Evolutionary conservation across 2,329 filamentous ascomycete genomes (phyloP).

Genomic region (Diplodia sapinea): DNA sequence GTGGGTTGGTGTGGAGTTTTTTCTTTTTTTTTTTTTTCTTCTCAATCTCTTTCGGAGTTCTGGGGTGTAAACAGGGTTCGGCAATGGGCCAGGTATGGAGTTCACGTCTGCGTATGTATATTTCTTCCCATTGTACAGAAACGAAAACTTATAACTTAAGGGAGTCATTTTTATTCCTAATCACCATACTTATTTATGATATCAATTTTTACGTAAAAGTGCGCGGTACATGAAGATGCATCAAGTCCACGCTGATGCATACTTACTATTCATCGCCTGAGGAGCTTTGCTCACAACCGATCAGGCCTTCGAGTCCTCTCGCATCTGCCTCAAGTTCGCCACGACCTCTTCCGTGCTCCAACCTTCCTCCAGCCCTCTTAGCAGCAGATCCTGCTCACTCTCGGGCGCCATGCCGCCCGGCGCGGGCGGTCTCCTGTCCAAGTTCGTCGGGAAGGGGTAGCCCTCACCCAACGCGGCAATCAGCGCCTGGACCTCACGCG

Average conservation of each 20-base stretch:
- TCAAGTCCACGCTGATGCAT: too few species aligned
- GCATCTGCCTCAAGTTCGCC: conserved; percentile 49
- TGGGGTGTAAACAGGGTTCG: not conserved
- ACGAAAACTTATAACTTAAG: not conserved
- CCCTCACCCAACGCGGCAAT: conserved; percentile 61
- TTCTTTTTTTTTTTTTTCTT: too few species aligned
- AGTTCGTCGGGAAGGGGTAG: conserved; percentile 67
- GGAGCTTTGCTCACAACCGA: not conserved
- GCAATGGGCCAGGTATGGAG: not conserved
- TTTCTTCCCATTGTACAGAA: not conserved
- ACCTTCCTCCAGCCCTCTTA: conserved; percentile 51
- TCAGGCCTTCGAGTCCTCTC: conserved; percentile 40
- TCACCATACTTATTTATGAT: not conserved
- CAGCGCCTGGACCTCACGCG: conserved; percentile 53
- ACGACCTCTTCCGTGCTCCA: conserved; percentile 52
- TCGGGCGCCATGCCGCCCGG: conserved; percentile 65
- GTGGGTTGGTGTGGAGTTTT: not conserved
- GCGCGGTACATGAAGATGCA: not conserved
- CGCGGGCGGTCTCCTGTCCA: conserved; percentile 63
- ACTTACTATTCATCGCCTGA: not conserved
- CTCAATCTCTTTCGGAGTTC: not conserved
- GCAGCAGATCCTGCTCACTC: conserved; percentile 62
- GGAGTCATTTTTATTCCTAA: too few species aligned
- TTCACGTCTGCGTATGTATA: not conserved
- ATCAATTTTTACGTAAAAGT: not conserved